Evolutionary conservation across 805 yeast genomes (phyloP).

Genomic region (Spathaspora sp.): DNA sequence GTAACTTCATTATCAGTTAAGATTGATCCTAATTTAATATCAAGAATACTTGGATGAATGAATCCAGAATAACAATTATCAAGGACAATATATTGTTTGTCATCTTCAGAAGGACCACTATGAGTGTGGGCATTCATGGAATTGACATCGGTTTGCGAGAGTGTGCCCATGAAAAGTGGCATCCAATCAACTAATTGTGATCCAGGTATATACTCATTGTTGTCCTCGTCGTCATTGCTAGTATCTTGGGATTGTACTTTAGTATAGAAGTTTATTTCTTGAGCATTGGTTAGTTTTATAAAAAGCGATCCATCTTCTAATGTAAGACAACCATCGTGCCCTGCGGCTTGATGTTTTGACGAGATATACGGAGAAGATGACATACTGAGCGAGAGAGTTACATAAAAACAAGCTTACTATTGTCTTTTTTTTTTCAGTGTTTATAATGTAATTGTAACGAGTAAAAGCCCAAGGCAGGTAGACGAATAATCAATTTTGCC

Average conservation of each 20-base stretch:
- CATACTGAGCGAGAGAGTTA: background rate
- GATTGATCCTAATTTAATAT: conserved; percentile 74
- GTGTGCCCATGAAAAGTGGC: conserved; percentile 61
- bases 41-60: conserved; percentile 67
- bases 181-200: conserved; percentile 48
- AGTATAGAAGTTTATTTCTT: conserved; percentile 77
- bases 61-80: conserved; percentile 67
- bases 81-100: conserved; percentile 53
- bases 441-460: too few species aligned
- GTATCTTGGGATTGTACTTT: conserved; percentile 16
- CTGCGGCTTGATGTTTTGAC: conserved; percentile 77
- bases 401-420: background rate
- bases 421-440: background rate
- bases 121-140: background rate
- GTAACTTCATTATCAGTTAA: conserved; percentile 63
- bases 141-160: conserved; percentile 39
- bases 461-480: too few species aligned
- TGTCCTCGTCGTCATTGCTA: conserved; percentile 13
- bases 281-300: conserved; percentile 60
- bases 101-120: conserved; percentile 4
- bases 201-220: conserved; percentile 27
- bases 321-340: conserved; percentile 74
- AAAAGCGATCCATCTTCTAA: conserved; percentile 64
- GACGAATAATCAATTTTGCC: too few species aligned
- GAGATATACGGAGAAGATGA: conserved; percentile 6